Evolutionary conservation across 1,284 basidiomycete species (phyloP), one percentile per base, ranked within the genome.

Genomic region (Sparassis latifolia): DNA sequence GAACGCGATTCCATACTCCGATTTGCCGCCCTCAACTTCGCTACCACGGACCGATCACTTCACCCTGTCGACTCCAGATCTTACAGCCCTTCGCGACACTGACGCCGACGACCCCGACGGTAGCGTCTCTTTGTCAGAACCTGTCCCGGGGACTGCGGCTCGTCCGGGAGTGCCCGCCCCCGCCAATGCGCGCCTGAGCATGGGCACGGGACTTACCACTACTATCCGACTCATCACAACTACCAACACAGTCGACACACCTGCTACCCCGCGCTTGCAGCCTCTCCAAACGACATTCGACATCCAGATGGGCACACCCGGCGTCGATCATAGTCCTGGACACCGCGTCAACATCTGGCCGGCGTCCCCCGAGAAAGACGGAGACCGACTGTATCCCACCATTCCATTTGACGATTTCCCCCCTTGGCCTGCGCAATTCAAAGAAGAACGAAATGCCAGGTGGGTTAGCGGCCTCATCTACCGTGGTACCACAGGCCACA

Each of bases 261-360:
- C 66, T 4, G 66, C 72, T 30, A 84, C 84, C 0, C 86, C 86
- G 0, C 75, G 74, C 48, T 71, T 89, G 3, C 73, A 76, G 53
- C 79, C 84, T 0, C 80, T 83, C 60, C 67, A 74, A 43, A 84
- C 84, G 1, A 71, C 71, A 6, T 88, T 87, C 57, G 85, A 88
- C 55, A 68, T 88, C 31, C 71, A 78, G 20, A 71, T 83, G 55
- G 78, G 72, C 29, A 82, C 79, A 30, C 83, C 84, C 0, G 58
- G 60, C 30, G 65, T 64, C 1, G 35, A 30, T 30, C 28, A 40
- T 7, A 42, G 37, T 7, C 63, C 66, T 7, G 60, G 59, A n/a
- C 55, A 55, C 35, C 58, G 57, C 6, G 52, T 64, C 45, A 69
- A 60, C 33, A 65, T 74, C 52, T 79, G 78, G 76, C 76, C 77